A percentile compares a stretch with the other conserved stretches of the same genome.
phyloP scores from a whole-genome alignment of 352 stramenopile genomes.

The Globisporangium recalcitrans region DNA sequence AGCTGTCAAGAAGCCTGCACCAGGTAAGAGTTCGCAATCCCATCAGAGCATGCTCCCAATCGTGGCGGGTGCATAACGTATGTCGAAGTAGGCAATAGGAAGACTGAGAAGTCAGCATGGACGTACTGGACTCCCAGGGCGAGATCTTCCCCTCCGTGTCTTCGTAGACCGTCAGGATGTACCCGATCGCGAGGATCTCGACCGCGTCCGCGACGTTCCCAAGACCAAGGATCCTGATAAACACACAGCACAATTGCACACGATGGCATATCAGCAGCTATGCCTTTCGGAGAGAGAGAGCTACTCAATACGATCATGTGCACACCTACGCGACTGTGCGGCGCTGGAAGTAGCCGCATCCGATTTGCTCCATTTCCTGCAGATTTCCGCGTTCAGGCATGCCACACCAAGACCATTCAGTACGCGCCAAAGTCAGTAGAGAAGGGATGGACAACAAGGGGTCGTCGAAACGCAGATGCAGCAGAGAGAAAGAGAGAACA shows the following conservation, averaged over 20 bases:
- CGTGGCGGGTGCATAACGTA: no score
- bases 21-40: background rate
- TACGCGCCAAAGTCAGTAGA: no score
- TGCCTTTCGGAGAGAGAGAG: no score
- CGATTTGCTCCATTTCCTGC: conserved; percentile 74
- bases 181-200: conserved; percentile 88
- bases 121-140: conserved; percentile 70
- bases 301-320: background rate
- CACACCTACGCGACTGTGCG: conserved; percentile 57
- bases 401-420: no score
- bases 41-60: background rate
- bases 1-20: conserved; percentile 77
- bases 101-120: background rate
- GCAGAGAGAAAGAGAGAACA: conserved; percentile 2
- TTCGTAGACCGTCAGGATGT: conserved; percentile 81
- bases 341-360: conserved; percentile 64
- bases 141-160: conserved; percentile 57
- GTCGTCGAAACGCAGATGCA: background rate
- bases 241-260: background rate
- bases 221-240: conserved; percentile 55
- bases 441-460: no score
- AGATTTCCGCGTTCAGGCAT: no score
- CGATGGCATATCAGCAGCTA: conserved; percentile 20
- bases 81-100: background rate
- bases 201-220: conserved; percentile 88